A percentile compares a stretch with the other conserved stretches of the same genome.
phyloP scores from a whole-genome alignment of 352 stramenopile genomes.

The Globisporangium carolinianum region DNA sequence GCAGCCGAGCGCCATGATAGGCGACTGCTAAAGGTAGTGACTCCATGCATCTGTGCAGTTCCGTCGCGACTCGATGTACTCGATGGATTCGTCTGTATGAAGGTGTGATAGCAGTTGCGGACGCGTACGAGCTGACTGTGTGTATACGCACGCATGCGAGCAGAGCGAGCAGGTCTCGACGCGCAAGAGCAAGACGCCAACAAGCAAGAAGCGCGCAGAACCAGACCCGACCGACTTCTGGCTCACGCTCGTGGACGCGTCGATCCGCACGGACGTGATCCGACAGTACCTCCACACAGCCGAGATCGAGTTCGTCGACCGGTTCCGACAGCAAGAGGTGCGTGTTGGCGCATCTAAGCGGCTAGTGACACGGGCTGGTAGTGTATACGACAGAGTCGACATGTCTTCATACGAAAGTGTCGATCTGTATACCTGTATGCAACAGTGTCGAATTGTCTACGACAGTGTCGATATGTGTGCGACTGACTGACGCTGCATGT shows the following conservation, averaged over 20 bases:
- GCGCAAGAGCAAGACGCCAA: slow-evolving; percentile 13
- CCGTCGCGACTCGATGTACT: neutral
- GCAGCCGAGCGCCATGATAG: slow-evolving; percentile 36
- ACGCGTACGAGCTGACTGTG: too few species aligned
- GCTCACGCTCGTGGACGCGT: slow-evolving; percentile 37
- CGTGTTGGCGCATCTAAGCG: too few species aligned
- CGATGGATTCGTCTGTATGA: too few species aligned
- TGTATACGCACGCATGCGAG: too few species aligned
- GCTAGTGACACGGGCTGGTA: too few species aligned
- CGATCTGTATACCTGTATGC: neutral
- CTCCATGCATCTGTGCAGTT: too few species aligned
- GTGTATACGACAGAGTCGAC: too few species aligned
- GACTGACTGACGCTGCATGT: neutral
- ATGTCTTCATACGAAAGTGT: neutral
- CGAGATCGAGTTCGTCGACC: slow-evolving; percentile 24
- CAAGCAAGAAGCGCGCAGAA: slow-evolving; percentile 9
- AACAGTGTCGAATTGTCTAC: too few species aligned
- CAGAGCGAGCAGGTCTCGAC: neutral
- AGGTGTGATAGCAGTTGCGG: too few species aligned
- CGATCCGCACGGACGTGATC: slow-evolving; percentile 30
- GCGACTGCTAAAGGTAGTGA: slow-evolving; percentile 18
- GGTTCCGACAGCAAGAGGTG: slow-evolving; percentile 50
- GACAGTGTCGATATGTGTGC: too few species aligned
- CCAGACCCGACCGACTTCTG: slow-evolving; percentile 19
- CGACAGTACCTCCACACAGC: slow-evolving; percentile 29